A percentile compares a stretch with the other conserved stretches of the same genome.
These are phyloP conservation scores for Thelonectria discophora DNA, from an alignment of 2,329 filamentous ascomycete species.

Conservation along the genomic window DNA sequence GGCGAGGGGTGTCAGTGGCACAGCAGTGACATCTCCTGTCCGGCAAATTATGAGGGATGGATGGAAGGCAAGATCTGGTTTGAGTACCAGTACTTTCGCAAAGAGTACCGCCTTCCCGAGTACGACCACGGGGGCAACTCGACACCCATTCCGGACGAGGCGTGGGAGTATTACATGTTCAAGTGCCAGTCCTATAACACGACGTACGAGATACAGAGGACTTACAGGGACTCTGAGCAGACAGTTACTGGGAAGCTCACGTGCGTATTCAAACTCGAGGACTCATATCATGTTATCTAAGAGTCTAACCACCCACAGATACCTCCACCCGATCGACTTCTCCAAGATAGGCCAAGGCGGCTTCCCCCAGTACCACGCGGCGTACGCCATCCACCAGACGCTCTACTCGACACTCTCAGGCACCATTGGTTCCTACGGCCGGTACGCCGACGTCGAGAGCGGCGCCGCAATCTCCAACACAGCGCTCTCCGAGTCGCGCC, in stretches of 20 bases:
- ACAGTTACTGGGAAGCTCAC: neutral
- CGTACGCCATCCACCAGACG: neutral
- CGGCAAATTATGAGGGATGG: neutral
- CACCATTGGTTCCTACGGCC: neutral
- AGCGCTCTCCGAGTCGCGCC: neutral
- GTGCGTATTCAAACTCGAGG: neutral
- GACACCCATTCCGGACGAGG: slow-evolving; percentile 1
- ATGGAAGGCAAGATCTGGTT: neutral
- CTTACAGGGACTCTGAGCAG: neutral
- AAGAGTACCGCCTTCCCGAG: neutral
- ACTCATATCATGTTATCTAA: neutral
- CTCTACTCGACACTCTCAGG: neutral
- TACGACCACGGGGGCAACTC: neutral
- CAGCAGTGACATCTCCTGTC: neutral
- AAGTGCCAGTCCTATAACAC: slow-evolving; percentile 5
- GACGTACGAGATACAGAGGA: neutral
- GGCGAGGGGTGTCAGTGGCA: neutral
- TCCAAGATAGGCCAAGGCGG: no score
- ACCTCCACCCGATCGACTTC: neutral
- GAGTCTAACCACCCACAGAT: neutral
- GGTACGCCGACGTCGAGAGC: neutral
- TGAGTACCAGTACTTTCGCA: neutral
- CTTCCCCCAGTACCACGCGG: neutral
- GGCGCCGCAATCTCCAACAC: neutral
- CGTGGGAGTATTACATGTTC: slow-evolving; percentile 8